Base-by-base conservation (phyloP, 305 asterid genomes). In the Andrographis paniculata region DNA sequence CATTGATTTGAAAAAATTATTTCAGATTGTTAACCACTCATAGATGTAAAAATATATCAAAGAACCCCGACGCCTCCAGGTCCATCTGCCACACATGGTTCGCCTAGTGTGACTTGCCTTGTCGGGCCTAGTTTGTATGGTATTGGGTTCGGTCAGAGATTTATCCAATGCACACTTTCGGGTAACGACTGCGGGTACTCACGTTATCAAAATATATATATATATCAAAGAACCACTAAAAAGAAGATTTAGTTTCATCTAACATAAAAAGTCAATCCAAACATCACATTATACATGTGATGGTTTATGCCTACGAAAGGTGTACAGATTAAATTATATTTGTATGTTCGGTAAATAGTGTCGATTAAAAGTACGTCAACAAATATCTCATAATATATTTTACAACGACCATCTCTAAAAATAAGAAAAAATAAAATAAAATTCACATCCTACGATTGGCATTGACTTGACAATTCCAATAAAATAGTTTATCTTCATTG, bases 331-430 rank as follows among this genome's bases (percentile, higher is more conserved):
- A 20, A 19, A 20, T 50, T 36, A n/a, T 33, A 20, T 20, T 20
- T 36, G 20, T 23, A 20, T 14, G 31, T 45, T 45, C 11, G 31
- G 31, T 22, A 40, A 1, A 24, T 52, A 0, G 48, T 52, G 14
- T 52, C 40, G 16, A 36, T 6, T 16, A 33, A 39, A 22, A 52
- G 1, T 14, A 52, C 48, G 40, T 52, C 57, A 22, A 46, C 47
- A 52, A 52, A 52, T 9, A 18, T 1, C 9, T 52, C 48, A 15
- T 52, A 52, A 24, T 39, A 37, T 11, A 52, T n/a, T 4, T 13
- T 6, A 37, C 39, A 21, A 9, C 15, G 28, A 5, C 19, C 28
- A 23, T 39, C 38, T 17, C 24, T 22, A 2, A 21, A 39, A 12
- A 51, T 36, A 23, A 52, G 16, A 24, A 24, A 24, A 24, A 24